Conservation (phyloP, 495 filamentous ascomycete species). For the Halenospora varia region DNA sequence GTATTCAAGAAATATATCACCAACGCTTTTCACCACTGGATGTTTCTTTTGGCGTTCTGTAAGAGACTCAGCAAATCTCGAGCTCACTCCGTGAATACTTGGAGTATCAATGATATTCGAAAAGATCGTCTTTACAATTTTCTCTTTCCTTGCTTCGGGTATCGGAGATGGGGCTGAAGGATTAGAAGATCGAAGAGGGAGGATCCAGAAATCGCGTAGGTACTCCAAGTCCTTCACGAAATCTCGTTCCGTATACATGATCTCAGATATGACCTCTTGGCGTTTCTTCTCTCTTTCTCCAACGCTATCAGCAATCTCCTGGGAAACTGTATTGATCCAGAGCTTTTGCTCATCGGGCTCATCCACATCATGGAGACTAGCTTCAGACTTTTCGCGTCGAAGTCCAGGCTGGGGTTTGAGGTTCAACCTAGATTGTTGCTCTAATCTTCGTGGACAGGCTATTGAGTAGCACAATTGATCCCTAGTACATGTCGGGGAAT, state of each 20-base stretch:
- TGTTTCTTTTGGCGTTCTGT: constrained; percentile 87
- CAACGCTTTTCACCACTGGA: constrained; percentile 82
- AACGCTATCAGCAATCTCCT: constrained; percentile 87
- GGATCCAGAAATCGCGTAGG: constrained; percentile 97
- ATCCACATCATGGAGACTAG: constrained; percentile 80
- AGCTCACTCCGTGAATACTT: constrained; percentile 82
- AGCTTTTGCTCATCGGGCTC: constrained; percentile 95
- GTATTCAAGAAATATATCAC: constrained; percentile 91
- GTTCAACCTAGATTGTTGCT: constrained; percentile 92
- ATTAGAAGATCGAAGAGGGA: constrained; percentile 69
- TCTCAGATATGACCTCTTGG: constrained; percentile 96
- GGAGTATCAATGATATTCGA: constrained; percentile 83
- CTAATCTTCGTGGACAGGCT: constrained; percentile 88
- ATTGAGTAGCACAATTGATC: constrained; percentile 98
- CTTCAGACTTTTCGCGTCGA: constrained; percentile 72
- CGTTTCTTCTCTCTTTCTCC: constrained; percentile 92
- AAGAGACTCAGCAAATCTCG: constrained; percentile 76
- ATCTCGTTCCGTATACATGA: constrained; percentile 98
- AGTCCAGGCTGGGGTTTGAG: constrained; percentile 86
- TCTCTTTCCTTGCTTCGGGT: constrained; percentile 80
- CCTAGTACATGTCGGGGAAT: constrained; percentile 93
- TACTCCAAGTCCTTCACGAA: constrained; percentile 99
- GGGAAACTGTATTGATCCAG: constrained; percentile 98
- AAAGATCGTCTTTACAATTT: constrained; percentile 92
- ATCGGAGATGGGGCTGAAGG: constrained; percentile 74